Conservation (phyloP, 306 rosid genomes). For the peach (Prunus persica) region DNA sequence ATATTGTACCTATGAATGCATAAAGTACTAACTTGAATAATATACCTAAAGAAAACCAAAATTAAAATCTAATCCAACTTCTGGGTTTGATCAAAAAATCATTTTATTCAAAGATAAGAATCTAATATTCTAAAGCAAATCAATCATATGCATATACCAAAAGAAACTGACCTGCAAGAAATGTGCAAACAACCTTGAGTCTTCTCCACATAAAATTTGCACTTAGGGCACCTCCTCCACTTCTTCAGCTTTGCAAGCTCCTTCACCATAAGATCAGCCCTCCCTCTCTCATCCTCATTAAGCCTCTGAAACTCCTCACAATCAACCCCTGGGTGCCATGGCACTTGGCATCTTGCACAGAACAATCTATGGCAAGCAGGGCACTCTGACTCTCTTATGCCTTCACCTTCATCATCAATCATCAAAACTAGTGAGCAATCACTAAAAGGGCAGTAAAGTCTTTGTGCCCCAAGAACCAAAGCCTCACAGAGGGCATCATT, state of each 20-base stretch:
- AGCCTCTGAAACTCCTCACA: slow-evolving; percentile 43
- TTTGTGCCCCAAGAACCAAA: slow-evolving; percentile 2
- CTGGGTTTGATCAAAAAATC: too few species aligned
- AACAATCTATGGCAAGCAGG: slow-evolving; percentile 60
- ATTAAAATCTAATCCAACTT: too few species aligned
- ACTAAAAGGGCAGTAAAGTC: slow-evolving; percentile 44
- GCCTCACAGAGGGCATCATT: slow-evolving; percentile 32
- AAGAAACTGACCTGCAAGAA: slow-evolving; percentile 49
- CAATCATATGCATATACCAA: neutral
- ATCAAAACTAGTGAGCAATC: slow-evolving; percentile 49
- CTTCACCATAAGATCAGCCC: slow-evolving; percentile 41
- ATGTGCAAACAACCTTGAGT: slow-evolving; percentile 45
- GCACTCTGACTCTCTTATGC: slow-evolving; percentile 35
- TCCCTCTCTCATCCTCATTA: slow-evolving; percentile 36
- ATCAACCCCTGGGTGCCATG: slow-evolving; percentile 50
- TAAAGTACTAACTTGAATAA: too few species aligned
- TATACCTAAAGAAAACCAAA: too few species aligned
- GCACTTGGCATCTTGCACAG: slow-evolving; percentile 46
- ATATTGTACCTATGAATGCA: too few species aligned
- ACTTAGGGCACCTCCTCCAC: slow-evolving; percentile 54
- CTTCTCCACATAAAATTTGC: slow-evolving; percentile 46
- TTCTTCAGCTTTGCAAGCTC: slow-evolving; percentile 35
- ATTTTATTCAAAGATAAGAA: too few species aligned
- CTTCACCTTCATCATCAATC: slow-evolving; percentile 15
- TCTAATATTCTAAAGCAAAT: too few species aligned